Evolutionary conservation across 164 flowering plant genomes (phyloP), one percentile per base, ranked within the genome.

Genomic region (Nymphaea thermarum): DNA sequence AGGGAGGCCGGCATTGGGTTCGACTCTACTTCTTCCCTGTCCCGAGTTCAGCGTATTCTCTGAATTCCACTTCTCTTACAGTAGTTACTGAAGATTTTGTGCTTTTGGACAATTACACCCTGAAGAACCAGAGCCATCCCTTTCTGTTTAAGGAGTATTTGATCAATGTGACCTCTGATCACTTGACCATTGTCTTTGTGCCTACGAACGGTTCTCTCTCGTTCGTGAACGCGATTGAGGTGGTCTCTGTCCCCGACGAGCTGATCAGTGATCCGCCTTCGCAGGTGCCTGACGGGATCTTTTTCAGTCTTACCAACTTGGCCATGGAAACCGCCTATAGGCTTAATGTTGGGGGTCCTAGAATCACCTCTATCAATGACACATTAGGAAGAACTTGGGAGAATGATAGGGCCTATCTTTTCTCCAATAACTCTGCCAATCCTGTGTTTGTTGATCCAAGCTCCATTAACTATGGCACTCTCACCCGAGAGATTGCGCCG

Each of bases 401-500:
- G 67, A 73, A 67, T 61, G 78, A 77, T 62, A 42, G 11, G 66
- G 77, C 62, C 14, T 79, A 79, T 65, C 78, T 79, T 73, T 74
- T 74, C 60, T 72, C 71, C 14, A 77, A 72, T 18, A 65, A 68
- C 68, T 74, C 78, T 7, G 79, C 80, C 2, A 69, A 60, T 62
- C 72, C 59, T 67, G 70, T 60, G 2, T 67, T 73, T 0, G 75
- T 76, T 42, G 18, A 60, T 62, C 72, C 81, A 12, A n/a, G 60
- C 4, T 65, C 18, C 3, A 64, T 80, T 43, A 82, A 67, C 43
- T 89, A 88, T 68, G 74, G 69, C 6, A 42, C 73, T 17, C 72
- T 85, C 68, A 76, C 90, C 3, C 74, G 79, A 12, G 96, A 89
- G 71, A 86, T 68, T 0, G 97, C 98, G 4, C 98, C 98, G 0